Evolutionary conservation across 1,139 yeast species (phyloP), one percentile per base, ranked within the genome.

Genomic region (Yamadazyma dendronema): DNA sequence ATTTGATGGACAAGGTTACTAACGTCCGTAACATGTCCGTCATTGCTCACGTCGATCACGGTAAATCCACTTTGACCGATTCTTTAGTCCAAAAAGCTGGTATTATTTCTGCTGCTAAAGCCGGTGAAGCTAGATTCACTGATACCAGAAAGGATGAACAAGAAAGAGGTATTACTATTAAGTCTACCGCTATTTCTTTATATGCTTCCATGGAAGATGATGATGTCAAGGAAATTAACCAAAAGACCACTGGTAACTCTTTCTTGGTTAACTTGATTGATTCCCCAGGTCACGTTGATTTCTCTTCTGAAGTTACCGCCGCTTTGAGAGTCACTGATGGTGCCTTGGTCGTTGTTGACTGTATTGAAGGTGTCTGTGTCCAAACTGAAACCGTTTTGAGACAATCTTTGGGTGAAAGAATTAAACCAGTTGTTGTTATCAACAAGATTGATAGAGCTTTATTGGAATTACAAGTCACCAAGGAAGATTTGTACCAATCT

Each of bases 241-340:
- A 92, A 79, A 89, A 90, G 80, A 84, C 96, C 54, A 84, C 67
- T 22, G 97, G 97, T 74, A 86, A 78, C 83, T 81, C 85, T 69
- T 92, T 90, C 83, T 85, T 92, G 77, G 81, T 92, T 61, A 92
- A 92, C 87, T 82, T 92, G 83, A 92, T 92, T 62, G 98, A 92
- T 74, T 92, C 98, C 59, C 98, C 98, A 75, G 98, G 98, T 85
- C 98, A 92, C 97, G 97, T 92, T 82, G 98, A 92, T 79, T 92
- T 92, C 92, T 90, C 97, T 52, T 92, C 98, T 60, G 98, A 92
- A 78, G 98, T 92, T 65, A 92, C 98, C 65, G 97, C 98, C 62
- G 98, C 98, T 74, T 84, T 92, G 69, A 92, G 98, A 81, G 97
- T 92, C 63, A 92, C 97, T 58, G 98, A 92, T 70, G 98, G 98